Conservation (phyloP, 2,329 filamentous ascomycete species). For the Venturia oleaginea region DNA sequence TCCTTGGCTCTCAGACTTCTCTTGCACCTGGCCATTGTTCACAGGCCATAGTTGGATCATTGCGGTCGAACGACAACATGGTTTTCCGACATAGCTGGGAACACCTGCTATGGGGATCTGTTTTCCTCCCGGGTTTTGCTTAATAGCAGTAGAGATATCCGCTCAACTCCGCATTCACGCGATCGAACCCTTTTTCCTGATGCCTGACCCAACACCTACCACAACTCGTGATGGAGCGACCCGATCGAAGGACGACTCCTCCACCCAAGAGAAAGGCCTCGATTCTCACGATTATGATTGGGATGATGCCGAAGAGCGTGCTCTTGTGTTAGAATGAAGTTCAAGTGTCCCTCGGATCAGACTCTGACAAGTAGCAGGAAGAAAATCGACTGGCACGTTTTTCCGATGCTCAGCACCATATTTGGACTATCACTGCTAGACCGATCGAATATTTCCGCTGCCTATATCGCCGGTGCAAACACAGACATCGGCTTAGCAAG, state of each 20-base stretch:
- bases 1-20: neutral
- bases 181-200: neutral
- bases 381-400: constrained; percentile 24
- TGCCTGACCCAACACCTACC: neutral
- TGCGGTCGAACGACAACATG: neutral
- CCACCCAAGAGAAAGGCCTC: neutral
- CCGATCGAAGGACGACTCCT: neutral
- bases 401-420: constrained; percentile 22
- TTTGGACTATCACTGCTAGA: constrained; percentile 17
- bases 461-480: constrained; percentile 21
- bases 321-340: neutral
- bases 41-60: neutral
- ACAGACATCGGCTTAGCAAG: constrained; percentile 16
- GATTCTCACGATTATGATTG: neutral
- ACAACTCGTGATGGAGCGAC: neutral
- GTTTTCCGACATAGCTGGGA: neutral
- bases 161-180: neutral
- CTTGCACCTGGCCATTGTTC: neutral
- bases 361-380: neutral
- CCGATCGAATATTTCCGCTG: constrained; percentile 18
- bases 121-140: neutral
- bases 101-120: neutral
- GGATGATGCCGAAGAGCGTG: neutral
- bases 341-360: neutral
- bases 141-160: neutral